These are phyloP conservation scores for Calycina marina DNA, from an alignment of 2,329 filamentous ascomycete species.

Conservation along the genomic window DNA sequence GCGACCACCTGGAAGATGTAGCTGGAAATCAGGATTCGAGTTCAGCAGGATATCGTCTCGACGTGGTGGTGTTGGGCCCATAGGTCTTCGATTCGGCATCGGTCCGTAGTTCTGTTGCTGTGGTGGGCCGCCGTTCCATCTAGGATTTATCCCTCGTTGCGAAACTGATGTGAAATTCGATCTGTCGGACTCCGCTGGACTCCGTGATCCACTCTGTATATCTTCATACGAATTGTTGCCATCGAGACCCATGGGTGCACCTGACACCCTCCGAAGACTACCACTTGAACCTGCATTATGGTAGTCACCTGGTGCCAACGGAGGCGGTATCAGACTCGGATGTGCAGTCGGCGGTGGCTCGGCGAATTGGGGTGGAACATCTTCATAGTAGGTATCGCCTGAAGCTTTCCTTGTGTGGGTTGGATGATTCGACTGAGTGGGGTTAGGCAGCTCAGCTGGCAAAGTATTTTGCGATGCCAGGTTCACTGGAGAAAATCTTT, in stretches of 20 bases:
- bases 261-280: conserved; percentile 17
- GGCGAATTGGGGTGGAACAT: conserved; percentile 79
- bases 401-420: conserved; percentile 13
- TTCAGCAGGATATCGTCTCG: conserved; percentile 61
- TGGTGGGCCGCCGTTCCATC: conserved; percentile 54
- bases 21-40: conserved; percentile 75
- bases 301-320: conserved; percentile 16
- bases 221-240: conserved; percentile 44
- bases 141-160: conserved; percentile 76
- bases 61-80: conserved; percentile 21
- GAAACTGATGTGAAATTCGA: conserved; percentile 85
- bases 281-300: conserved; percentile 14
- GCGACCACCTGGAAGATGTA: conserved; percentile 35
- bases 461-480: conserved; percentile 17
- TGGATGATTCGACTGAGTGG: conserved; percentile 24
- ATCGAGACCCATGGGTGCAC: conserved; percentile 15
- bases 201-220: conserved; percentile 45
- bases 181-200: conserved; percentile 62
- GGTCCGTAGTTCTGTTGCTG: conserved; percentile 23
- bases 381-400: conserved; percentile 63
- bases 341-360: conserved; percentile 22
- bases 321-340: conserved; percentile 19
- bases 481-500: conserved; percentile 33
- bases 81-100: conserved; percentile 14
- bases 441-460: conserved; percentile 25